Evolutionary conservation across 208 protist species (phyloP).

Genomic region (Leishmania mexicana): DNA sequence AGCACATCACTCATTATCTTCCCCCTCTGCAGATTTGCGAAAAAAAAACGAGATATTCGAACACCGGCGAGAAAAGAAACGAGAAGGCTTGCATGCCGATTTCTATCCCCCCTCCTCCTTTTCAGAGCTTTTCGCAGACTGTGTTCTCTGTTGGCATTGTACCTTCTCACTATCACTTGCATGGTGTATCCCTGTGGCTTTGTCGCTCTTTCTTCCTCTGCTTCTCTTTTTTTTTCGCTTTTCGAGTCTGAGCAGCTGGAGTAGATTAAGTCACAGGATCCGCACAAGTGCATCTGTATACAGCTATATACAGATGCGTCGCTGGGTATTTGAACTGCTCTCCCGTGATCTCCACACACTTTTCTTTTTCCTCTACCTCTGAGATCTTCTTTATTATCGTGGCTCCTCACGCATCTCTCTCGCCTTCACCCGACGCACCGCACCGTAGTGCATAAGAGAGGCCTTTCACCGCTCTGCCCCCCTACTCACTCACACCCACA

Average conservation of each 20-base stretch:
- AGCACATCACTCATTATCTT: not conserved
- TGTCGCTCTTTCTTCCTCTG: too few relatives aligned
- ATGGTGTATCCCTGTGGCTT: not conserved
- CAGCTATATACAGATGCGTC: not conserved
- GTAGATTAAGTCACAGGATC: not conserved
- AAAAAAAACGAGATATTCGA: not conserved
- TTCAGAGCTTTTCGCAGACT: not conserved
- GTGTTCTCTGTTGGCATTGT: slow-evolving; percentile 1
- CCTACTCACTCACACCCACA: not conserved
- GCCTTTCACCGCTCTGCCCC: not conserved
- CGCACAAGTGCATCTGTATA: not conserved
- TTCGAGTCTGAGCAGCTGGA: not conserved
- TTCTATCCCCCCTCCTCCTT: not conserved
- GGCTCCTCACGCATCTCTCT: not conserved
- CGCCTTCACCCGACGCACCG: not conserved
- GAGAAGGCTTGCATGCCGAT: not conserved
- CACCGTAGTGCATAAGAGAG: not conserved
- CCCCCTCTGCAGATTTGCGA: not conserved
- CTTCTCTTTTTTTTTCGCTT: not conserved
- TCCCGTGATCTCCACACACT: not conserved
- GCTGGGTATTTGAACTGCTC: not conserved
- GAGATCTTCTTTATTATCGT: not conserved
- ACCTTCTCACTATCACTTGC: not conserved
- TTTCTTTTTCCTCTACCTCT: not conserved
- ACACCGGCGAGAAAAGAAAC: not conserved